phyloP scores from a whole-genome alignment of 2,329 filamentous ascomycete species.

The Fusarium begoniae region DNA sequence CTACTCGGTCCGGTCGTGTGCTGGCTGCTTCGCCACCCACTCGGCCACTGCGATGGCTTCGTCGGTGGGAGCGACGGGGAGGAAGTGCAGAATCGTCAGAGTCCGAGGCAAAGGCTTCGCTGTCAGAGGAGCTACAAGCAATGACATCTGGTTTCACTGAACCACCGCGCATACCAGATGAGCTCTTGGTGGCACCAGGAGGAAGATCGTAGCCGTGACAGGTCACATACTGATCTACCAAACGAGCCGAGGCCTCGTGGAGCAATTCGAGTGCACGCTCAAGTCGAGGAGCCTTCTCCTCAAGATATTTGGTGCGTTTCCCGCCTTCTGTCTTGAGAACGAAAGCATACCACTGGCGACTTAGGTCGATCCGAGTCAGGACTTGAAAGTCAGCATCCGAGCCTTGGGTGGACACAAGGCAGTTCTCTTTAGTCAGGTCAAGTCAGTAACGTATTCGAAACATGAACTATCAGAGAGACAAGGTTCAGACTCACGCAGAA shows the following conservation, averaged over 20 bases:
- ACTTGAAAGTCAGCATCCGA: constrained; percentile 37
- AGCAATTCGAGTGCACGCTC: constrained; percentile 49
- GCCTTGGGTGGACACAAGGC: constrained; percentile 36
- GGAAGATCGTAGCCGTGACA: constrained; percentile 47
- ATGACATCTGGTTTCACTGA: constrained; percentile 31
- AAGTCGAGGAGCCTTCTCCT: constrained; percentile 43
- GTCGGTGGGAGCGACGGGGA: constrained; percentile 11
- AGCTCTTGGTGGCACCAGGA: constrained; percentile 14
- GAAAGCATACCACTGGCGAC: constrained; percentile 40
- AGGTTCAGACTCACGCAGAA: constrained; percentile 9
- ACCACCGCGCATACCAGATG: constrained; percentile 16
- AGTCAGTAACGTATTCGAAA: neutral
- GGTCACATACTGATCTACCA: constrained; percentile 45
- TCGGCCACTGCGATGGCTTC: constrained; percentile 22
- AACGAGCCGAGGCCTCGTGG: constrained; percentile 51
- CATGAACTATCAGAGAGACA: too few species aligned
- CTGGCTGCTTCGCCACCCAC: constrained; percentile 18
- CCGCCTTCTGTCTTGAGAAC: constrained; percentile 40
- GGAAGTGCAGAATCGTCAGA: constrained; percentile 34
- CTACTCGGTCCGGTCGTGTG: constrained; percentile 6
- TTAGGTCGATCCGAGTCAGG: constrained; percentile 34
- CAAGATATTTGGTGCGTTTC: constrained; percentile 44
- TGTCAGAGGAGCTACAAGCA: constrained; percentile 34
- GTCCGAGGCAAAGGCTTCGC: constrained; percentile 34
- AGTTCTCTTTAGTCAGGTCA: constrained; percentile 39